Percentiles rank a stretch among this genome's conserved stretches.
phyloP scores from a whole-genome alignment of 768 basidiomycete species.

The Lanmaoa rubissima region DNA sequence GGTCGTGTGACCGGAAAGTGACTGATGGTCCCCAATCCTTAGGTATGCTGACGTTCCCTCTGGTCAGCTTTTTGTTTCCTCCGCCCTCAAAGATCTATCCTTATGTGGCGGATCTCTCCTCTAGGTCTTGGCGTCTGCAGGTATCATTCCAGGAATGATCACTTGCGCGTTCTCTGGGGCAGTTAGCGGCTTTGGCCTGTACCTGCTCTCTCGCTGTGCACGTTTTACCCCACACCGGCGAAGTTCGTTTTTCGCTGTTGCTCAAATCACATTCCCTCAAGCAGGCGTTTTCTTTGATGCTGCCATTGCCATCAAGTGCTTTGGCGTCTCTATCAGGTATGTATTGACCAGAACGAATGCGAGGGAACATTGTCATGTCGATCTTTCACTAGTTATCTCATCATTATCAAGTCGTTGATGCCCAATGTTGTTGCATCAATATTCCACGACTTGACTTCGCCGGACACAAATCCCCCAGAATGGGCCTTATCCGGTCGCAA shows the following conservation, averaged over 20 bases:
- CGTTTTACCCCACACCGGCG: conserved; percentile 68
- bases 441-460: conserved; percentile 73
- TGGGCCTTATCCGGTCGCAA: conserved; percentile 77
- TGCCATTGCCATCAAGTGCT: conserved; percentile 95
- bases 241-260: conserved; percentile 80
- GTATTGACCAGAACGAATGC: conserved; percentile 13
- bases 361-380: neutral
- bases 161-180: conserved; percentile 81
- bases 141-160: conserved; percentile 84
- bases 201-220: conserved; percentile 84
- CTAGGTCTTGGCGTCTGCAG: conserved; percentile 87
- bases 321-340: conserved; percentile 91
- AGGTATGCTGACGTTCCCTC: conserved; percentile 89
- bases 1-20: neutral
- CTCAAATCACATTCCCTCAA: conserved; percentile 84
- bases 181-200: conserved; percentile 81
- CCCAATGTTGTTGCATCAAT: conserved; percentile 85
- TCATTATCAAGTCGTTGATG: conserved; percentile 91
- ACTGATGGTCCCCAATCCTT: neutral
- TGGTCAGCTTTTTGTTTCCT: conserved; percentile 44
- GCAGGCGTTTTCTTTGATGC: conserved; percentile 89
- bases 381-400: conserved; percentile 61
- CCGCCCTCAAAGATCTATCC: neutral
- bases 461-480: conserved; percentile 60
- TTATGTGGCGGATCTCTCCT: neutral